A percentile compares a stretch with the other conserved stretches of the same genome.
These are phyloP conservation scores for Penicillium manginii DNA, from an alignment of 495 filamentous ascomycete species.

Conservation along the genomic window DNA sequence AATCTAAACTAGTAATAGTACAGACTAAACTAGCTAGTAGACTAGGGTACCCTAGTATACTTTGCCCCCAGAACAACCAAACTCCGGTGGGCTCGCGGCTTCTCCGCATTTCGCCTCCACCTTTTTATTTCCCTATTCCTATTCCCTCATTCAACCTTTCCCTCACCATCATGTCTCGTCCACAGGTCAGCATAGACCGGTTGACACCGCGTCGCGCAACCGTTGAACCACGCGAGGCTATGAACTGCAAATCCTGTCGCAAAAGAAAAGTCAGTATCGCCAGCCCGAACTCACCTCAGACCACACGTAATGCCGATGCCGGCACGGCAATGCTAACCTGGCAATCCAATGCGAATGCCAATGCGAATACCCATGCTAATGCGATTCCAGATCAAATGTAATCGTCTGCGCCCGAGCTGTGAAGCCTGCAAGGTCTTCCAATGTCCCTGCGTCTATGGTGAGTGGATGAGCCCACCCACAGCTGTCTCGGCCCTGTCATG, in stretches of 20 bases:
- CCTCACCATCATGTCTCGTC: conserved; percentile 61
- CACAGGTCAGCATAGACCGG: conserved; percentile 84
- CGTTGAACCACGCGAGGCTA: conserved; percentile 80
- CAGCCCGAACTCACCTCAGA: neutral
- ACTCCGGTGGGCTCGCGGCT: conserved; percentile 6
- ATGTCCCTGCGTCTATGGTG: conserved; percentile 87
- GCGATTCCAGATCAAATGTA: conserved; percentile 77
- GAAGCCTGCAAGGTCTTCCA: conserved; percentile 89
- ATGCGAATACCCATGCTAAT: neutral
- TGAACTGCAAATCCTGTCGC: conserved; percentile 93
- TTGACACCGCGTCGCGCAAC: conserved; percentile 72
- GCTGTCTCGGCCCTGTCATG: neutral
- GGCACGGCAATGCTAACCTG: too few species aligned
- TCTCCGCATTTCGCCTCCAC: conserved; percentile 13
- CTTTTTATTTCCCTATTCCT: conserved; percentile 10
- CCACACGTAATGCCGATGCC: neutral
- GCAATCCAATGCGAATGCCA: neutral
- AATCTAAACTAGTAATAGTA: neutral
- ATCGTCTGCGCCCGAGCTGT: conserved; percentile 79
- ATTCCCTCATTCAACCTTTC: conserved; percentile 14
- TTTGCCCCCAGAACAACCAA: neutral
- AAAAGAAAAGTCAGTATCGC: conserved; percentile 70
- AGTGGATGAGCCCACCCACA: conserved; percentile 22
- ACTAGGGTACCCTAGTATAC: too few species aligned
- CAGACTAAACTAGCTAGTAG: too few species aligned